phyloP scores from a whole-genome alignment of 164 flowering plant genomes.

The Houttuynia cordata region DNA sequence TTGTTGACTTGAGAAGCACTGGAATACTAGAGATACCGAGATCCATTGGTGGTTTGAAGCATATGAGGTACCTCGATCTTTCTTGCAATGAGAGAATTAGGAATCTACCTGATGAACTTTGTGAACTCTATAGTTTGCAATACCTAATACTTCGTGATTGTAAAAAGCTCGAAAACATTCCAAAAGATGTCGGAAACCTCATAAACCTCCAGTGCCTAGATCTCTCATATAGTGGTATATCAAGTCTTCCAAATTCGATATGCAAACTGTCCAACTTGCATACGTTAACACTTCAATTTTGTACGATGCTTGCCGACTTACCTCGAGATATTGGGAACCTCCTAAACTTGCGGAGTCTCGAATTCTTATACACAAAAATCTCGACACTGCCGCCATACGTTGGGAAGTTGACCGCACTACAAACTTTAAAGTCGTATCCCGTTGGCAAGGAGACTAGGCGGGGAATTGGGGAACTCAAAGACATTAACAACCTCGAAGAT shows the following conservation, averaged over 20 bases:
- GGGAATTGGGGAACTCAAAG: slow-evolving; percentile 13
- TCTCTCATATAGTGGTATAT: background rate
- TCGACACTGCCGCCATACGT: too few species aligned
- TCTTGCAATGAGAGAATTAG: background rate
- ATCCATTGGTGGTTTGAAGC: slow-evolving; percentile 1
- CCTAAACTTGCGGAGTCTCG: background rate
- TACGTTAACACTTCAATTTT: background rate
- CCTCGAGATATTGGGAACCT: slow-evolving; percentile 3
- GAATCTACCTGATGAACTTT: slow-evolving; percentile 1
- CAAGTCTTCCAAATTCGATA: slow-evolving; percentile 1
- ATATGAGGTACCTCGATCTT: slow-evolving; percentile 5
- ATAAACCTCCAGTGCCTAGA: background rate
- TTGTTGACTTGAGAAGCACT: background rate
- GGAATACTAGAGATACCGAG: background rate
- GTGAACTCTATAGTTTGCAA: background rate
- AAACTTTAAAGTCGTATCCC: too few species aligned
- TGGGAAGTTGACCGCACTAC: too few species aligned
- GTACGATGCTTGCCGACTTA: background rate
- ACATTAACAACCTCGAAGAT: slow-evolving; percentile 4
- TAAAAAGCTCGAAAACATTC: background rate
- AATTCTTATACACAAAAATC: background rate
- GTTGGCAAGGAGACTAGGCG: slow-evolving; percentile 7
- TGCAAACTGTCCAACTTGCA: background rate
- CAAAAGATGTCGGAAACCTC: background rate
- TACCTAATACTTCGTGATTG: background rate